Evolutionary conservation across 768 basidiomycete species (phyloP), one percentile per base, ranked within the genome.

Genomic region (Tulasnella sp.): DNA sequence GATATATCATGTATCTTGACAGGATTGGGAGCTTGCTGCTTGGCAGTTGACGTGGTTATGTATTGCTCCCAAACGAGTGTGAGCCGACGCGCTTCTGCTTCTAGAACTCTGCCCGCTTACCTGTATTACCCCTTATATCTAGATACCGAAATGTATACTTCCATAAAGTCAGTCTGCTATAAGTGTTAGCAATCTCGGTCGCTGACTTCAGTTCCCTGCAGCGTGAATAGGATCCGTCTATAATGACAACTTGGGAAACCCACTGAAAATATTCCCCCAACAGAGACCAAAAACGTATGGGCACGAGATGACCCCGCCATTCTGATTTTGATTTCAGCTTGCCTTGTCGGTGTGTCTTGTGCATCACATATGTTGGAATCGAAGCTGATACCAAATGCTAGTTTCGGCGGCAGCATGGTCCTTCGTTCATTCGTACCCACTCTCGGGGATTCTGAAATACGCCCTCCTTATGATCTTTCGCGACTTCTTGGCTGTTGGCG

Each of bases 261-360:
- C 27, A 9, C 48, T 44, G 30, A 61, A 30, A n/a, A 47, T 34
- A 17, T 34, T 32, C 24, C n/a, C 41, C 64, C 48, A 42, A 63
- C 73, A 88, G 92, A 97, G 76, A 97, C 94, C 19, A 97, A 96
- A 77, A 96, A 98, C 70, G 91, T 88, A 15, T 97, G 94, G 94
- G 92, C 94, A 19, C 77, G 95, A 70, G 95, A 98, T 71, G 95
- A 98, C 69, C 95, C 95, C 21, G 95, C 95, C 26, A 92, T 96
- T 64, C 78, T 97, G 26, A 78, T 97, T 27, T 80, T 98, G 51
- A 84, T 97, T 45, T 79, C 80, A 51, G 85, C 80, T 45, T 91
- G 84, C 70, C 79, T 94, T 21, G 77, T 76, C 54, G 82, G 92
- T 91, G 64, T 17, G 41, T 21, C 17, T 43, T 43, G 24, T 10